Evolutionary conservation across 345 rosid species (phyloP).

Genomic region (Adansonia digitata): DNA sequence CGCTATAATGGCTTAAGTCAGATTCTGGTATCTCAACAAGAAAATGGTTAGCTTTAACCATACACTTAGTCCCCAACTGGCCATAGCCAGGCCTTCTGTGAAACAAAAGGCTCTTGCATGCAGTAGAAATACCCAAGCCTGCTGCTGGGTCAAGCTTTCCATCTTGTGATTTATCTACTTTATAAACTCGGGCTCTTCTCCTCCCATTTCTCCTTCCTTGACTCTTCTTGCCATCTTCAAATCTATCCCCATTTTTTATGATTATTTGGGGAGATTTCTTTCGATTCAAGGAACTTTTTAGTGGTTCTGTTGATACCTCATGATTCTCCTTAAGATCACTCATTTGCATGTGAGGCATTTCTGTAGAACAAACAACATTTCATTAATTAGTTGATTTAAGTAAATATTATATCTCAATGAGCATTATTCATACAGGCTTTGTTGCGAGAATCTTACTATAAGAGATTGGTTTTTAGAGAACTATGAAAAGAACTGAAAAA

Average conservation of each 20-base stretch:
- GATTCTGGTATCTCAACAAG: constrained; percentile 29
- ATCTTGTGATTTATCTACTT: constrained; percentile 15
- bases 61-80: constrained; percentile 26
- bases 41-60: constrained; percentile 44
- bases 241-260: constrained; percentile 7
- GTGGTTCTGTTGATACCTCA: constrained; percentile 1
- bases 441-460: constrained; percentile 7
- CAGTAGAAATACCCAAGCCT: background rate
- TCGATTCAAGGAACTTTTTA: constrained; percentile 9
- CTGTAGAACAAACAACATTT: constrained; percentile 13
- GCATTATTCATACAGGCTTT: constrained; percentile 18
- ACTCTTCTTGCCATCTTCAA: constrained; percentile 17
- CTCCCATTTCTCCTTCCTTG: constrained; percentile 12
- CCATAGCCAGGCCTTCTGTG: constrained; percentile 30
- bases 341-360: constrained; percentile 28
- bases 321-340: constrained; percentile 21
- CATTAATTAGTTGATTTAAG: background rate
- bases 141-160: constrained; percentile 10
- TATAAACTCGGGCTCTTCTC: constrained; percentile 19
- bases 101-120: constrained; percentile 29
- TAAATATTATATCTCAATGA: background rate
- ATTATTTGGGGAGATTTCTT: constrained; percentile 16
- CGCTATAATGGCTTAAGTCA: constrained; percentile 35
- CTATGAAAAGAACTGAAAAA: background rate
- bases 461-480: background rate